phyloP scores from a whole-genome alignment of 371 early-diverging fungal species.

The Batrachochytrium dendrobatidis region DNA sequence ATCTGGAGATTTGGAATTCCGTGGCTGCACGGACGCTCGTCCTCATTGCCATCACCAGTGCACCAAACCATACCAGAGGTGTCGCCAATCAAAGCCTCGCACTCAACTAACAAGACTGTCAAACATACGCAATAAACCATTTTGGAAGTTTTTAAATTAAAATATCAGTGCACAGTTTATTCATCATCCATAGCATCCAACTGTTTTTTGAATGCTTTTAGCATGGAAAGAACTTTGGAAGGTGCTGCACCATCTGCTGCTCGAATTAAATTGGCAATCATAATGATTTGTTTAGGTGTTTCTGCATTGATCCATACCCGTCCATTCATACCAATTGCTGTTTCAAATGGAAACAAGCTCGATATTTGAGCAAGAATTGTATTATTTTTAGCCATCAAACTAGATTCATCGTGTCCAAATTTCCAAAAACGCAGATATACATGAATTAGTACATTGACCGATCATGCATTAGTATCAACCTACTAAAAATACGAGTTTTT shows the following conservation, averaged over 20 bases:
- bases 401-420: no score
- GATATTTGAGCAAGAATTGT: conserved; percentile 62
- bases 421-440: no score
- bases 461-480: no score
- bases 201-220: conserved; percentile 3
- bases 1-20: conserved; percentile 57
- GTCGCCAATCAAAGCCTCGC: no score
- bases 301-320: conserved; percentile 82
- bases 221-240: conserved; percentile 7
- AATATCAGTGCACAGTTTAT: not conserved
- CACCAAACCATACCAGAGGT: no score
- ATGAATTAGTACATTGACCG: no score
- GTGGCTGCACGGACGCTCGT: not conserved
- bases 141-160: no score
- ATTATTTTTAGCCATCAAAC: conserved; percentile 63
- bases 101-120: no score
- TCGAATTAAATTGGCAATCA: conserved; percentile 61
- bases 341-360: conserved; percentile 72
- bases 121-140: no score
- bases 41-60: not conserved
- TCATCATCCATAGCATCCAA: conserved; percentile 9
- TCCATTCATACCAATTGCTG: conserved; percentile 89
- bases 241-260: conserved; percentile 17
- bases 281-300: conserved; percentile 46
- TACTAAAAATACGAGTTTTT: no score